Evolutionary conservation across 352 stramenopile genomes (phyloP).

Genomic region (Globisporangium recalcitrans): DNA sequence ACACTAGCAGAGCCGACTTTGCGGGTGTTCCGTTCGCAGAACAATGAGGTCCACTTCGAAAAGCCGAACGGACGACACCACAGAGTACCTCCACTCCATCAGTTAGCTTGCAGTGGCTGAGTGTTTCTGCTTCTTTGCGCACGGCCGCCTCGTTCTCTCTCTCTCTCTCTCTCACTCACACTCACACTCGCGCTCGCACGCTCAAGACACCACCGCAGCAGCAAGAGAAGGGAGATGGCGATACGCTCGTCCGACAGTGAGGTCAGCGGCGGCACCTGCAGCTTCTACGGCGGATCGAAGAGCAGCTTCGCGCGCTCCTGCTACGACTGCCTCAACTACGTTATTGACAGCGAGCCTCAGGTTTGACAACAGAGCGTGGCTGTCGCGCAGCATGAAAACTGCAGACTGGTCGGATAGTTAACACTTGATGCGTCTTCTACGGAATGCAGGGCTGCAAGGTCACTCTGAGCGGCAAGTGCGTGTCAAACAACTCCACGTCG

Average conservation of each 20-base stretch:
- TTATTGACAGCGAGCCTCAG: not conserved
- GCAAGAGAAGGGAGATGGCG: not conserved
- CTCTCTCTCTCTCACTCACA: no score
- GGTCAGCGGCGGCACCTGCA: constrained; percentile 1
- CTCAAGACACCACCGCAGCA: not conserved
- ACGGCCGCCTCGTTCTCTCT: no score
- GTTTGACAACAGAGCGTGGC: no score
- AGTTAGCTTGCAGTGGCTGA: not conserved
- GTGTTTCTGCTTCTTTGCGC: no score
- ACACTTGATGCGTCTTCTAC: no score
- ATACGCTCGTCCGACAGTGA: not conserved
- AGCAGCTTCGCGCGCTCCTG: not conserved
- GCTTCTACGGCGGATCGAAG: not conserved
- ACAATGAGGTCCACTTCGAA: no score
- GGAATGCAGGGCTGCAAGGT: not conserved
- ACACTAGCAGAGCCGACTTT: no score
- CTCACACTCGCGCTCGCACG: not conserved
- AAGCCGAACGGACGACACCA: no score
- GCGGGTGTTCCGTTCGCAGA: no score
- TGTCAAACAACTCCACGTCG: not conserved
- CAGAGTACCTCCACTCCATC: no score
- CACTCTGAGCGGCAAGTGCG: not conserved
- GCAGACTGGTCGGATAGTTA: no score
- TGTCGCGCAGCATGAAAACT: no score
- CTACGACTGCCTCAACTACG: not conserved